Evolutionary conservation across 345 rosid genomes (phyloP).

Genomic region (Murraya paniculata): DNA sequence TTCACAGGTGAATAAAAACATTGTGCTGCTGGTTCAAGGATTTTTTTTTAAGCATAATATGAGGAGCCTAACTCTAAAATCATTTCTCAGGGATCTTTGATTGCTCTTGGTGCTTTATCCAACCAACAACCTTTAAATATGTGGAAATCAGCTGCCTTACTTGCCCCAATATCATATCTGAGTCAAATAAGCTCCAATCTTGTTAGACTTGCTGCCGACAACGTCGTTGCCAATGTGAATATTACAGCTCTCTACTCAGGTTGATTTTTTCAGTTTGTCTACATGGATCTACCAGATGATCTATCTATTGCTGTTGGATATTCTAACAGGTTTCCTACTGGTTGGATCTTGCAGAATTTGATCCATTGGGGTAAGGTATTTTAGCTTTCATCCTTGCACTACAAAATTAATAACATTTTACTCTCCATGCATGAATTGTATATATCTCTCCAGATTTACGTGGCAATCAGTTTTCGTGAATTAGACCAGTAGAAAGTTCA

Average conservation of each 20-base stretch:
- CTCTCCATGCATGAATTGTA: not conserved
- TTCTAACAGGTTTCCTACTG: slow-evolving; percentile 17
- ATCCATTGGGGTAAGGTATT: slow-evolving; percentile 36
- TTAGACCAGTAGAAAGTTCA: not conserved
- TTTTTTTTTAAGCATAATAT: not conserved
- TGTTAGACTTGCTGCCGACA: slow-evolving; percentile 29
- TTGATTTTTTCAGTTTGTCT: not conserved
- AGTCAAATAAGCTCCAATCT: slow-evolving; percentile 38
- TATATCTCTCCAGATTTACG: not conserved
- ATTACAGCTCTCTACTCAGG: not conserved
- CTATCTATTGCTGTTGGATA: not conserved
- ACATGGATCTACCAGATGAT: slow-evolving; percentile 18
- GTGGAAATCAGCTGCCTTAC: slow-evolving; percentile 55
- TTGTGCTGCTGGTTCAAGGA: not conserved
- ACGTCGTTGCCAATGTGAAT: slow-evolving; percentile 13
- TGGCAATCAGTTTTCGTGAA: not conserved
- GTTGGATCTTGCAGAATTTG: slow-evolving; percentile 36
- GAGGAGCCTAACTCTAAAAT: not conserved
- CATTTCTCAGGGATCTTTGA: slow-evolving; percentile 45
- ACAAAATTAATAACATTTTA: not conserved
- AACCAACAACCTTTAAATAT: slow-evolving; percentile 27
- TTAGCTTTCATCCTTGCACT: not conserved
- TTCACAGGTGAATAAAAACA: slow-evolving; percentile 35
- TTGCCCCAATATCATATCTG: slow-evolving; percentile 41
- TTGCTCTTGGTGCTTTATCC: slow-evolving; percentile 52